Evolutionary conservation across 257 asterid species (phyloP).

Genomic region (Solanum pinnatisectum): DNA sequence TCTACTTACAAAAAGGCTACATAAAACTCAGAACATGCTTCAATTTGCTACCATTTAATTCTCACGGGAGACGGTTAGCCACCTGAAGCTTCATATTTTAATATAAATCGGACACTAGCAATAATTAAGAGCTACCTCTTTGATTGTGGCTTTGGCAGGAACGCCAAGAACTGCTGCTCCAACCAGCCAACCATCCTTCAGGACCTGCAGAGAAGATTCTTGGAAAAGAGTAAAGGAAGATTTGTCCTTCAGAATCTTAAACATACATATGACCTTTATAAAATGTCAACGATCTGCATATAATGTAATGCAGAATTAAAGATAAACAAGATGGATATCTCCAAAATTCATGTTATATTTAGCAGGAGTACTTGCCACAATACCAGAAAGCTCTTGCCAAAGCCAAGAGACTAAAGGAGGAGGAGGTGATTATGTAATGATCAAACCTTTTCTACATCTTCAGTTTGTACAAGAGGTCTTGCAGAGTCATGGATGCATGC

Average conservation of each 20-base stretch:
- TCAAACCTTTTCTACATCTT: slow-evolving; percentile 68
- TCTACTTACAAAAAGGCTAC: neutral
- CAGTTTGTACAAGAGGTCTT: slow-evolving; percentile 72
- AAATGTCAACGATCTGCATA: neutral
- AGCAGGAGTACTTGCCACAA: neutral
- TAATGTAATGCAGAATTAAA: neutral
- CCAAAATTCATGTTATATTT: neutral
- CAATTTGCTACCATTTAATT: neutral
- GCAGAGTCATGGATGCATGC: slow-evolving; percentile 98
- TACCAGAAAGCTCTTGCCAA: neutral
- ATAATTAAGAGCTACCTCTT: slow-evolving; percentile 45
- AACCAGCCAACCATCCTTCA: slow-evolving; percentile 65
- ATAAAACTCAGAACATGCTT: neutral
- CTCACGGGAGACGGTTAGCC: neutral
- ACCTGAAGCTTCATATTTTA: neutral
- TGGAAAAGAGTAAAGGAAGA: neutral
- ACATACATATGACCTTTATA: neutral
- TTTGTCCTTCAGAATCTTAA: neutral
- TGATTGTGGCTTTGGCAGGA: slow-evolving; percentile 94
- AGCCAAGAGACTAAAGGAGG: neutral
- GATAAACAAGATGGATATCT: neutral
- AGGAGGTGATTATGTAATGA: neutral
- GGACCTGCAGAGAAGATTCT: slow-evolving; percentile 44
- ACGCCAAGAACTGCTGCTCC: slow-evolving; percentile 99
- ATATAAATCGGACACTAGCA: neutral